Base-by-base conservation (phyloP, 2,329 filamentous ascomycete genomes). In the Fusarium nodosum region DNA sequence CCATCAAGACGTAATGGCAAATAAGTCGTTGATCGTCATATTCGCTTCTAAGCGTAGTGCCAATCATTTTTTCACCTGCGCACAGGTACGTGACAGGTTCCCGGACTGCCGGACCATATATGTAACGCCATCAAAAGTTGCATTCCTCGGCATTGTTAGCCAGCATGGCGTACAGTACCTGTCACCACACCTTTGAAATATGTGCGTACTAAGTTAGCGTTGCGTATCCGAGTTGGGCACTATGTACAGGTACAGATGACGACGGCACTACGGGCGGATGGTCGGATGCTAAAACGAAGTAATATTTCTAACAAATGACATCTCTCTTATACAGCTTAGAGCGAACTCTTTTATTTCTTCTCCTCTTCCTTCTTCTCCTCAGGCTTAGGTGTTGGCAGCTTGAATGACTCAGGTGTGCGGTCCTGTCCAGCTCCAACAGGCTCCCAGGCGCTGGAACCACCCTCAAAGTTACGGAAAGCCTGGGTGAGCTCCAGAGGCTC, bases 381-480 rank as follows among this genome's bases (percentile, higher is more conserved):
- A 7, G 96, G 95, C 85, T 97, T 97, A 55, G 96, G 93, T 50
- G 92, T 97, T 30, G 97, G 96, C 68, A 99, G 86, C 84, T 97
- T 97, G 86, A 98, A 98, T 79, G 82, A 86, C 77, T 96, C 93
- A 30, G 95, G 95, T 76, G 87, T 97, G 78, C 88, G 87, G 81
- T 97, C 89, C 58, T 89, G 82, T 74, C 95, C 95, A 67, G 87
- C 71, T 63, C 87, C 88, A 68, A 91, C 81, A 71, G 86, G 88
- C 83, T 90, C 88, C 88, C 88, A 90, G 16, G 87, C 87, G 70
- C 90, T 89, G 47, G 89, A 90, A 59, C 94, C 93, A 66, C 94
- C 94, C 83, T 97, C 94, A 78, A 99, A 99, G 85, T 99, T 98
- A 75, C 96, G 90, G 90, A 97, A 99, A 10, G 97, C 96, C 83